phyloP scores from a whole-genome alignment of 352 stramenopile species.

The Pythium scleroteichum region DNA sequence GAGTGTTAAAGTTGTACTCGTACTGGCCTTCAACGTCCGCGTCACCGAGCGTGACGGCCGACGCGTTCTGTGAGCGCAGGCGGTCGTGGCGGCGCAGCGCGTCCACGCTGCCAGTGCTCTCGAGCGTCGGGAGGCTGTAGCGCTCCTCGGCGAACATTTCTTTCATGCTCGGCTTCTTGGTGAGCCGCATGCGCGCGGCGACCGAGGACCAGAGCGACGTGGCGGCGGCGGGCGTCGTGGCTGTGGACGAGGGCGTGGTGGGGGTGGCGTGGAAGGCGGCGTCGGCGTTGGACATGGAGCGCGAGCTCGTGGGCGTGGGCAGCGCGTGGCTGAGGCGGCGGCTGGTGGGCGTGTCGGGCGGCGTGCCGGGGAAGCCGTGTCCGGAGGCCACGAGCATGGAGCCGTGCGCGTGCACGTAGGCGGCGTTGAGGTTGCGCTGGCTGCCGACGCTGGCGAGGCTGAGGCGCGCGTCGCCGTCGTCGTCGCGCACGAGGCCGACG shows the following conservation, averaged over 20 bases:
- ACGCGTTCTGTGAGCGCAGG: constrained; percentile 19
- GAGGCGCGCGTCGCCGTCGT: constrained; percentile 12
- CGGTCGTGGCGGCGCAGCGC: constrained; percentile 2
- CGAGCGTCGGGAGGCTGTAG: constrained; percentile 51
- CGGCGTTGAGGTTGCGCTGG: constrained; percentile 23
- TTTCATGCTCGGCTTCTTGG: constrained; percentile 42
- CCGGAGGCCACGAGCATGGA: constrained; percentile 23
- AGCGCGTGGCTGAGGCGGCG: constrained; percentile 1
- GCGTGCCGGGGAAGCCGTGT: constrained; percentile 17
- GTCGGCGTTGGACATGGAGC: constrained; percentile 10
- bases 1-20: constrained; percentile 18
- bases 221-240: constrained; percentile 7
- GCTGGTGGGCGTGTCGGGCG: constrained; percentile 17
- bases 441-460: constrained; percentile 15
- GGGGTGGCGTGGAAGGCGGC: constrained; percentile 11
- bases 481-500: constrained; percentile 19
- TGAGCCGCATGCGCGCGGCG: constrained; percentile 25
- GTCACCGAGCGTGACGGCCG: constrained; percentile 17
- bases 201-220: constrained; percentile 24
- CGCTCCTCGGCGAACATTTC: constrained; percentile 59
- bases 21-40: constrained; percentile 11
- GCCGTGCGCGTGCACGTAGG: constrained; percentile 22
- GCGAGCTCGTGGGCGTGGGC: constrained; percentile 19
- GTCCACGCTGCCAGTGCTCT: constrained; percentile 35
- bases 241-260: constrained; percentile 11